Percentiles rank a stretch among this genome's conserved stretches.
Evolutionary conservation across 2,329 filamentous ascomycete genomes (phyloP).

Genomic region (Cladophialophora carrionii): DNA sequence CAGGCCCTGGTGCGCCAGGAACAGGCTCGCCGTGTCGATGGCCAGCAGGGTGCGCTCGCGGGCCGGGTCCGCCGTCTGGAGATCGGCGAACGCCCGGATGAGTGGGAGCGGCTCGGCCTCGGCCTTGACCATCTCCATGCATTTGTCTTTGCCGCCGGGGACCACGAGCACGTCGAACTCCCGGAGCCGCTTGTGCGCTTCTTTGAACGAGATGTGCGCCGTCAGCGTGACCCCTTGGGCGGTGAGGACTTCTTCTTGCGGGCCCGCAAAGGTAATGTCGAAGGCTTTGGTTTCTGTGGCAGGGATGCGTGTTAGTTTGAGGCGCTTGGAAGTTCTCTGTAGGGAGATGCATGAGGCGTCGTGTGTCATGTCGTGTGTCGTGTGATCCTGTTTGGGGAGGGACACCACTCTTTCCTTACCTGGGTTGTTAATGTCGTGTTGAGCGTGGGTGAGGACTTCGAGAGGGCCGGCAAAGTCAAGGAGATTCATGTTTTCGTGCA

Average conservation of each 20-base stretch:
- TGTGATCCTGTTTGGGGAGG: conserved; percentile 36
- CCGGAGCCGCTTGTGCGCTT: conserved; percentile 71
- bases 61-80: conserved; percentile 76
- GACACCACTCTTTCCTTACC: conserved; percentile 43
- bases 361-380: too few relatives aligned
- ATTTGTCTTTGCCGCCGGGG: conserved; percentile 66
- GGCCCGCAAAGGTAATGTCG: conserved; percentile 57
- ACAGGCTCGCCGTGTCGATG: conserved; percentile 76
- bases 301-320: conserved; percentile 37
- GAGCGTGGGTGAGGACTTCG: conserved; percentile 59
- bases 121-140: conserved; percentile 63
- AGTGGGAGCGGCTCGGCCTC: conserved; percentile 65
- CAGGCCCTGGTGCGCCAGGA: conserved; percentile 76
- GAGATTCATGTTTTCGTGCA: conserved; percentile 60
- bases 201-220: conserved; percentile 76
- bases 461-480: conserved; percentile 62
- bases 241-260: conserved; percentile 53
- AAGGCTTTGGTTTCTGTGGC: conserved; percentile 56
- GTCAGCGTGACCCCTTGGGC: conserved; percentile 69
- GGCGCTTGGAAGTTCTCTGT: conserved; percentile 18
- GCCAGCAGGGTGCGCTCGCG: conserved; percentile 81
- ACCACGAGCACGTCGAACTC: conserved; percentile 81
- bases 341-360: conserved; percentile 43
- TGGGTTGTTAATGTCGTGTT: conserved; percentile 58
- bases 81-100: conserved; percentile 75